Evolutionary conservation across 2,329 filamentous ascomycete species (phyloP).

Genomic region (Berkeleyomyces rouxiae): DNA sequence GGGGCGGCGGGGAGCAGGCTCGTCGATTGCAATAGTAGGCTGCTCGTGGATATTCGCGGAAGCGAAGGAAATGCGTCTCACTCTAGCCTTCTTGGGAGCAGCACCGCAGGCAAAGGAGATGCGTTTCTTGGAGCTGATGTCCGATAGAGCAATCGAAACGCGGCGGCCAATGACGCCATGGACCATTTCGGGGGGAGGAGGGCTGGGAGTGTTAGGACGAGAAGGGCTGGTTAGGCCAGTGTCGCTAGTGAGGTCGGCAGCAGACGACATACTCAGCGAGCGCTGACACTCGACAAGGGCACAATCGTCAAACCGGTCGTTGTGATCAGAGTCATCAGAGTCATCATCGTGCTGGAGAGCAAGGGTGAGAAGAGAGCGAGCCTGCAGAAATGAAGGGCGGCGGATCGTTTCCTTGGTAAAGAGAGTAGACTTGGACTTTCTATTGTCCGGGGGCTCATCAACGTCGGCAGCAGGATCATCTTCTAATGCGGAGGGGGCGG

Average conservation of each 20-base stretch:
- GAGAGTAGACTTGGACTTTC: conserved; percentile 1
- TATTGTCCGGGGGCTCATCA: conserved; percentile 15
- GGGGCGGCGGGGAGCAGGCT: conserved; percentile 29
- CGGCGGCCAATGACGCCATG: conserved; percentile 20
- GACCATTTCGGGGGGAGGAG: conserved; percentile 50
- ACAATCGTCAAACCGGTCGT: conserved; percentile 38
- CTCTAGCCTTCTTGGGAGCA: neutral
- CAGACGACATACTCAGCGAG: conserved; percentile 52
- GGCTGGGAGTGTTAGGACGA: conserved; percentile 75
- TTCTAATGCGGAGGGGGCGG: conserved; percentile 11
- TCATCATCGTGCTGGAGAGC: conserved; percentile 57
- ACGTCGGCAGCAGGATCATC: conserved; percentile 14
- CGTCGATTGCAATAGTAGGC: conserved; percentile 1
- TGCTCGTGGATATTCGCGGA: neutral
- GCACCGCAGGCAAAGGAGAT: conserved; percentile 14
- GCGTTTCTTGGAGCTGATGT: conserved; percentile 12
- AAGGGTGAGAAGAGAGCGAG: conserved; percentile 61
- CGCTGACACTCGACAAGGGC: conserved; percentile 28
- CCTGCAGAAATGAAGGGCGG: conserved; percentile 9
- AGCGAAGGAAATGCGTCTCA: conserved; percentile 3
- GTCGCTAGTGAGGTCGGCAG: conserved; percentile 86
- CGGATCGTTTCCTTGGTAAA: conserved; percentile 19
- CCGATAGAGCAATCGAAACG: conserved; percentile 9
- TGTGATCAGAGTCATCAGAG: conserved; percentile 47
- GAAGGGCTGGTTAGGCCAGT: conserved; percentile 79